A percentile compares a stretch with the other conserved stretches of the same genome.
These are phyloP conservation scores for Poterioochromonas sp. DNA, from an alignment of 352 stramenopile species.

Conservation along the genomic window DNA sequence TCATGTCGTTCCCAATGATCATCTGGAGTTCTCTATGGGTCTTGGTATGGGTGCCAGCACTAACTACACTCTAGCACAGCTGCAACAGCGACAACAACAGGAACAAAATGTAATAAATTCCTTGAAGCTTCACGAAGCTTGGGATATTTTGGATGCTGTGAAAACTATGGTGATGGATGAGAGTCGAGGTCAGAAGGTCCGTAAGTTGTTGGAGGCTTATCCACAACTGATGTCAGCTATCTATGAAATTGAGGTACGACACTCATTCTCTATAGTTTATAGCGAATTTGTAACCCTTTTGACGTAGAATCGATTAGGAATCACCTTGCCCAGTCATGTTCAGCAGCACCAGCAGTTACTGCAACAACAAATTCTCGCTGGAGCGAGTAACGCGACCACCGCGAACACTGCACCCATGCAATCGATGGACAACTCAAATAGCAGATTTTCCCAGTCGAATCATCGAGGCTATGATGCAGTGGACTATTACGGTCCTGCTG, in stretches of 20 bases:
- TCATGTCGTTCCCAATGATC: conserved; percentile 8
- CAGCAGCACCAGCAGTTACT: neutral
- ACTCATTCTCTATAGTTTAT: neutral
- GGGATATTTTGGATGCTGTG: conserved; percentile 22
- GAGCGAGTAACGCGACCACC: too few relatives aligned
- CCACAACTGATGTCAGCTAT: conserved; percentile 10
- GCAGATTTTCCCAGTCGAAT: too few relatives aligned
- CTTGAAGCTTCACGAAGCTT: conserved; percentile 25
- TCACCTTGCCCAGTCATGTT: neutral
- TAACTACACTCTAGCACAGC: neutral
- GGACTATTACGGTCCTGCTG: too few relatives aligned
- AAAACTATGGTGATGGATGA: conserved; percentile 6
- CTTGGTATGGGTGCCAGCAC: neutral
- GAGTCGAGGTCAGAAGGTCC: neutral
- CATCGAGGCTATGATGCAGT: too few relatives aligned
- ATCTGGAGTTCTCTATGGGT: too few relatives aligned
- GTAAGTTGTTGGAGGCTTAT: neutral
- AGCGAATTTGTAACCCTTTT: neutral
- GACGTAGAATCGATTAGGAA: conserved; percentile 10
- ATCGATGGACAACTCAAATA: too few relatives aligned
- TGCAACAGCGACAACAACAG: neutral
- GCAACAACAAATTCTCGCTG: neutral
- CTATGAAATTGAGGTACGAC: neutral
- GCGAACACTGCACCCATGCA: too few relatives aligned
- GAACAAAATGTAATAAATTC: neutral